Evolutionary conservation across 495 filamentous ascomycete genomes (phyloP).

Genomic region (Trichoderma reesei): DNA sequence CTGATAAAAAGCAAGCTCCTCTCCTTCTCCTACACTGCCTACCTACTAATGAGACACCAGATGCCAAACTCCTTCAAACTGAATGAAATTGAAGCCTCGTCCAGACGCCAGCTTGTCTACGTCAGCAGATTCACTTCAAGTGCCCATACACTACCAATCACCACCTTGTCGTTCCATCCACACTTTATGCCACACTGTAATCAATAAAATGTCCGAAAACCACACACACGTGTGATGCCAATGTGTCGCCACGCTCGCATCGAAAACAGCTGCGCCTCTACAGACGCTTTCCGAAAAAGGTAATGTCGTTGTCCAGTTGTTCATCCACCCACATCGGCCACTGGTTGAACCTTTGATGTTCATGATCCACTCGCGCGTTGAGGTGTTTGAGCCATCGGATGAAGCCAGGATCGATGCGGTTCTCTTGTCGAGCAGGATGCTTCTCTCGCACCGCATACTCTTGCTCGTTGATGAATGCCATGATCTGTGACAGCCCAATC

Average conservation of each 20-base stretch:
- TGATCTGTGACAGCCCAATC: constrained; percentile 47
- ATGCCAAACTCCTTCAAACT: no score
- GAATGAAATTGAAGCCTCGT: no score
- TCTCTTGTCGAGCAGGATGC: constrained; percentile 9
- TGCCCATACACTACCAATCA: no score
- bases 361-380: constrained; percentile 30
- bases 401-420: constrained; percentile 21
- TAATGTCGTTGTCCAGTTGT: constrained; percentile 24
- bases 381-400: constrained; percentile 32
- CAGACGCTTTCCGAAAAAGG: constrained; percentile 26
- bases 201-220: not conserved
- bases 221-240: not conserved
- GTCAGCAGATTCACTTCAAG: no score
- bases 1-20: not conserved
- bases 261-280: constrained; percentile 7
- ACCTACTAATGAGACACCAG: no score
- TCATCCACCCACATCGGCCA: constrained; percentile 42
- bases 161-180: no score
- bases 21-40: no score
- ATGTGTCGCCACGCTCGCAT: not conserved
- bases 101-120: no score
- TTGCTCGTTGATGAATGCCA: constrained; percentile 36
- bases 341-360: constrained; percentile 29
- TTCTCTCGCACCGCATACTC: constrained; percentile 19
- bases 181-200: not conserved